Base-by-base conservation (phyloP, 192 early-diverging fungal species). In the Rhizophagus sp. region DNA sequence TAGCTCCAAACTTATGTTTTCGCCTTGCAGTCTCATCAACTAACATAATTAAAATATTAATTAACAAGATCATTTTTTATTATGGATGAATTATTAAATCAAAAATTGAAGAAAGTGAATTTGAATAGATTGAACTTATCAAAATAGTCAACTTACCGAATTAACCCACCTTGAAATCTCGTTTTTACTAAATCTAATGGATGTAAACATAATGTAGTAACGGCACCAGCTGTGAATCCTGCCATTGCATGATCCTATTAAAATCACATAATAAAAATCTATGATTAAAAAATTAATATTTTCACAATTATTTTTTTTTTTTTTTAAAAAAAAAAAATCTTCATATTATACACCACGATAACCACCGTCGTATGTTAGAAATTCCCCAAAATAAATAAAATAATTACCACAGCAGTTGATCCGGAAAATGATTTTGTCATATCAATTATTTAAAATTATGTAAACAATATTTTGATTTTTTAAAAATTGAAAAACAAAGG, bases 121-220 rank as follows among this genome's bases (percentile, higher is more conserved):
- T 11, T 19, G 22, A 62, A 62, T n/a, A n/a, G 25, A 22, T 33
- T 71, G 33, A 22, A 78, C 12, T 39, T 52, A 15, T 78, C 24
- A 47, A 15, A 63, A 17, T 33, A 70, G 34, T 2, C 44, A 17
- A 33, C 12, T 30, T 9, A 15, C 61, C 52, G 44, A 47, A 47
- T 47, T 47, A 47, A 47, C 44, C 44, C 88, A 90, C 92, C 90
- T 89, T 98, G 97, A 72, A 97, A 90, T 41, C 95, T 86, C 13
- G 93, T 96, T 80, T 99, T 99, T 64, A 99, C 88, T 34, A 98
- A 83, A 85, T 99, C 98, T n/a, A 99, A 82, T 30, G 97, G 98
- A 81, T 98, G 97, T 65, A 98, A 87, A 27, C 89, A 75, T 5
- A 88, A 85, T 0, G 98, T 98, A 17, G 95, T 94, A 15, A 92